Conservation (phyloP, 768 basidiomycete genomes). For the Piloderma croceum region DNA sequence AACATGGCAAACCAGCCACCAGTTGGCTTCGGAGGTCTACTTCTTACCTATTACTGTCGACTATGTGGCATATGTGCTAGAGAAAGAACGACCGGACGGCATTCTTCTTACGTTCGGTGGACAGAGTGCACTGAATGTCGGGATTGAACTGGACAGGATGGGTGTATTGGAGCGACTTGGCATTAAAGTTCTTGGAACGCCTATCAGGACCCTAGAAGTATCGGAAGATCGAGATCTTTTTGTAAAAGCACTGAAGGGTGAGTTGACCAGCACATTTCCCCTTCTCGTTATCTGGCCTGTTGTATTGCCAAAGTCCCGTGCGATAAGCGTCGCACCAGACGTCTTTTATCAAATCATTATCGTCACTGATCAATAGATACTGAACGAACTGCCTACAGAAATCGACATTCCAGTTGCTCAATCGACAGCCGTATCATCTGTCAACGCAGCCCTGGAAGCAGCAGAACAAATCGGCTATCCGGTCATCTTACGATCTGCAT, state of each 20-base stretch:
- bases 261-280: constrained; percentile 13
- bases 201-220: constrained; percentile 89
- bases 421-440: constrained; percentile 94
- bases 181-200: constrained; percentile 90
- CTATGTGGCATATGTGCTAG: constrained; percentile 97
- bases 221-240: constrained; percentile 97
- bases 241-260: constrained; percentile 92
- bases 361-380: neutral
- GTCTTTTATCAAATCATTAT: neutral
- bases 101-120: constrained; percentile 97
- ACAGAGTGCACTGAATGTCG: constrained; percentile 96
- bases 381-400: constrained; percentile 44
- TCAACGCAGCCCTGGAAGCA: constrained; percentile 87
- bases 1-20: constrained; percentile 98
- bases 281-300: neutral
- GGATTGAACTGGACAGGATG: constrained; percentile 95
- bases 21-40: constrained; percentile 94
- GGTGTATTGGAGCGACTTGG: constrained; percentile 90
- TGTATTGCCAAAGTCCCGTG: neutral
- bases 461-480: constrained; percentile 93
- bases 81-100: constrained; percentile 97
- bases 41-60: constrained; percentile 95
- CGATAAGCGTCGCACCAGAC: neutral
- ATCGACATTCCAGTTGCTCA: constrained; percentile 95
- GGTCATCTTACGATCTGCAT: constrained; percentile 93